Conservation (phyloP, 768 basidiomycete genomes). For the Pleurotus ostreatus region DNA sequence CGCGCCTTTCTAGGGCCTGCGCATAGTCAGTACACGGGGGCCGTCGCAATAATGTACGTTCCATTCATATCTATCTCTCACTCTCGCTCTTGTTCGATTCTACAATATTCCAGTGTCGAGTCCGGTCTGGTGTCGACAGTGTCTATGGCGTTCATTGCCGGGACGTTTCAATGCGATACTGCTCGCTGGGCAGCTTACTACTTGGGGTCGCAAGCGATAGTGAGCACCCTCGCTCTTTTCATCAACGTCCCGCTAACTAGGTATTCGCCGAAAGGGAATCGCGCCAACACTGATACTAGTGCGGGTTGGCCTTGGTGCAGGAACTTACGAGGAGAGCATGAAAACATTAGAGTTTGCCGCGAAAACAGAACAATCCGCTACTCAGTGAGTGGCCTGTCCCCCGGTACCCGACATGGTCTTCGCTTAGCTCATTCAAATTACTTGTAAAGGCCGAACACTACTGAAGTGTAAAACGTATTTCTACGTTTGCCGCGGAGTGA, state of each 20-base stretch:
- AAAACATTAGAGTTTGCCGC: background rate
- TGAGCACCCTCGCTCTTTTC: background rate
- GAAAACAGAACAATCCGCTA: background rate
- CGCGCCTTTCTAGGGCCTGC: background rate
- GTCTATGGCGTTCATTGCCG: background rate
- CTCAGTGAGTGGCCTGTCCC: too few relatives aligned
- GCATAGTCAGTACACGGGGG: background rate
- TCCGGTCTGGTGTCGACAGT: background rate
- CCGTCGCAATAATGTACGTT: background rate
- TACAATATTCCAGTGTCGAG: background rate
- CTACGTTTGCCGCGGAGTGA: conserved; percentile 10
- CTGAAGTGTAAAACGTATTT: background rate
- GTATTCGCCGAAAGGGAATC: background rate
- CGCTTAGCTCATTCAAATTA: background rate
- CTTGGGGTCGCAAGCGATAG: background rate
- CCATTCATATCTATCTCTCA: background rate
- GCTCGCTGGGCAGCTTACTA: background rate
- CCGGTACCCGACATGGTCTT: background rate
- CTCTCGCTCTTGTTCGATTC: background rate
- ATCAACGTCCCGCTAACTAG: too few relatives aligned
- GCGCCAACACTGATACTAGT: background rate
- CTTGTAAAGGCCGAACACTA: background rate
- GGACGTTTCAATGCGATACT: background rate
- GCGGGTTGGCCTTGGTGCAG: background rate
- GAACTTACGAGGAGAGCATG: background rate